Evolutionary conservation across 345 rosid genomes (phyloP).

Genomic region (Syzygium oleosum): DNA sequence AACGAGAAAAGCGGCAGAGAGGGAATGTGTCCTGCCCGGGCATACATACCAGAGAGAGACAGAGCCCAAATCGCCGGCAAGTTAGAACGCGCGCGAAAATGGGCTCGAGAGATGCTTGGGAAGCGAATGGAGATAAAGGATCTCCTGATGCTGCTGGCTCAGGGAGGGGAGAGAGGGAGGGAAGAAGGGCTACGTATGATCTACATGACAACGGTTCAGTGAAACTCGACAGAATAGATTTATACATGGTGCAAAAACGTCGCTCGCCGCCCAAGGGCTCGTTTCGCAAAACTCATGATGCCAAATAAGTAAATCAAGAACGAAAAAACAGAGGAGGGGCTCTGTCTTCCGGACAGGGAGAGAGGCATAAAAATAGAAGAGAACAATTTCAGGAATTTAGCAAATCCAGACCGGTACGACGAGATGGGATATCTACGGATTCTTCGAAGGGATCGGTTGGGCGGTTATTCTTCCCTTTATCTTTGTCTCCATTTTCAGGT

Average conservation of each 20-base stretch:
- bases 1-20: background rate
- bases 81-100: background rate
- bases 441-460: background rate
- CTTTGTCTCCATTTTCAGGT: background rate
- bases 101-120: constrained; percentile 3
- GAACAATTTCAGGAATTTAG: background rate
- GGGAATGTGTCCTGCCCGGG: background rate
- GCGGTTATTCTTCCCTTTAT: background rate
- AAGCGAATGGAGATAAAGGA: background rate
- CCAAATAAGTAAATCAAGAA: background rate
- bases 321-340: background rate
- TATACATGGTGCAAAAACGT: background rate
- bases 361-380: background rate
- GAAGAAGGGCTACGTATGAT: background rate
- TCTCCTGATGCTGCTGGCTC: background rate
- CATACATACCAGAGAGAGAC: background rate
- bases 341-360: background rate
- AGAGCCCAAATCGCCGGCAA: background rate
- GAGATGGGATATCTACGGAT: background rate
- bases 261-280: background rate
- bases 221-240: background rate
- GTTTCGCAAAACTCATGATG: background rate
- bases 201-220: background rate
- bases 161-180: background rate
- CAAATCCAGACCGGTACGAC: background rate